phyloP scores from a whole-genome alignment of 2,329 filamentous ascomycete species.

The Beauveria caledonica region DNA sequence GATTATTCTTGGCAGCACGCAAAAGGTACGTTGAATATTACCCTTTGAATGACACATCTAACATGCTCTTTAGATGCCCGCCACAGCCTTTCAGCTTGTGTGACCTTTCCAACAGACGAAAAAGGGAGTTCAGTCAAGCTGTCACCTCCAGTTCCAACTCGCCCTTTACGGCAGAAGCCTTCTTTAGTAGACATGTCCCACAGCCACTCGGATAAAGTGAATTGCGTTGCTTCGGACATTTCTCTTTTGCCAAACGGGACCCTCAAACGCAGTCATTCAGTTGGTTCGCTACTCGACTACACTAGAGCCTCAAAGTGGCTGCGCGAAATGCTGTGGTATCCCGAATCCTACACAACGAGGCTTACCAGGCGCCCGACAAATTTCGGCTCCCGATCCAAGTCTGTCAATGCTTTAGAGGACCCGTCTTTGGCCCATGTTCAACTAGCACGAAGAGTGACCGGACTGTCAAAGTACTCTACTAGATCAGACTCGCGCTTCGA shows the following conservation, averaged over 20 bases:
- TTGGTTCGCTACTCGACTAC: slow-evolving; percentile 24
- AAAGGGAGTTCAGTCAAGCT: background rate
- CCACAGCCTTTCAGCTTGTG: background rate
- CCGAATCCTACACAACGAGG: slow-evolving; percentile 19
- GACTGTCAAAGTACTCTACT: slow-evolving; percentile 15
- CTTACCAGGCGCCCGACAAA: slow-evolving; percentile 21
- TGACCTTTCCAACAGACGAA: slow-evolving; percentile 1
- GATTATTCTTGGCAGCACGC: background rate
- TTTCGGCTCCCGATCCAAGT: background rate
- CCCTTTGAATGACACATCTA: background rate
- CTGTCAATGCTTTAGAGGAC: background rate
- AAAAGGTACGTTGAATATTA: background rate
- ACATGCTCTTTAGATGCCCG: background rate
- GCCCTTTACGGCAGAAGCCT: background rate
- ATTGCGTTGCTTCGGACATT: background rate
- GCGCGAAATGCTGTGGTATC: slow-evolving; percentile 22
- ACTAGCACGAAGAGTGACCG: slow-evolving; percentile 15
- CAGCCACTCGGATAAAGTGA: slow-evolving; percentile 2
- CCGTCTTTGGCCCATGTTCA: slow-evolving; percentile 13
- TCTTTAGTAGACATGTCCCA: background rate
- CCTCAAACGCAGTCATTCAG: slow-evolving; percentile 18
- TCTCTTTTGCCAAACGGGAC: background rate
- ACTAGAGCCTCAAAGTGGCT: slow-evolving; percentile 27
- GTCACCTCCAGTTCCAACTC: background rate
- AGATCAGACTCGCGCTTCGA: slow-evolving; percentile 20